A percentile compares a stretch with the other conserved stretches of the same genome.
These are phyloP conservation scores for Starmerella khaoyaiensis DNA, from an alignment of 805 yeast species.

Conservation along the genomic window DNA sequence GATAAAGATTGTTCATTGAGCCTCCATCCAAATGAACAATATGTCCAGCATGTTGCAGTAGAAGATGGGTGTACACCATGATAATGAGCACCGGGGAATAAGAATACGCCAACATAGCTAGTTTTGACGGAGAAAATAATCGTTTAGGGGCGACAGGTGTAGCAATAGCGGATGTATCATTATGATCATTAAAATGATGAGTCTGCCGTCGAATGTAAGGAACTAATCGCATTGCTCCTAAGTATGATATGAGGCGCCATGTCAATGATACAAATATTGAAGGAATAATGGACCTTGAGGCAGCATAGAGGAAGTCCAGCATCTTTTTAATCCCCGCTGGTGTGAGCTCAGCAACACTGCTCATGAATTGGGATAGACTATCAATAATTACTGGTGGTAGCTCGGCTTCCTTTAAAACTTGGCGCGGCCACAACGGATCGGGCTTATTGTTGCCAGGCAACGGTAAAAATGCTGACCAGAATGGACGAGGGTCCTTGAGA, in stretches of 20 bases:
- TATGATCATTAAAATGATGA: conserved; percentile 3
- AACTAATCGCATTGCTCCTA: conserved; percentile 84
- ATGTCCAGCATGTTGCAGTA: conserved; percentile 53
- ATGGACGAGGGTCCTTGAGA: background rate
- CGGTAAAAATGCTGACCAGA: conserved; percentile 5
- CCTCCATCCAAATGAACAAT: conserved; percentile 18
- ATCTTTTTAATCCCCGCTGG: conserved; percentile 33
- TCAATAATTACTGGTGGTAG: conserved; percentile 31
- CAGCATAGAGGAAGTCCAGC: conserved; percentile 35
- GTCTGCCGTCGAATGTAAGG: conserved; percentile 42
- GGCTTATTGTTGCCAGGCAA: background rate
- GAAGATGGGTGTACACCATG: conserved; percentile 87
- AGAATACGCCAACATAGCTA: conserved; percentile 46
- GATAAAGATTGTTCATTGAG: conserved; percentile 10
- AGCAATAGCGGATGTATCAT: no score
- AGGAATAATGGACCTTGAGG: conserved; percentile 55
- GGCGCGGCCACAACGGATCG: conserved; percentile 4
- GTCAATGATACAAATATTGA: conserved; percentile 71
- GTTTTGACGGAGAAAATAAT: conserved; percentile 11
- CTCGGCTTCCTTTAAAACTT: conserved; percentile 20
- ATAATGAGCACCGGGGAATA: conserved; percentile 89
- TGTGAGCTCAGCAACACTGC: conserved; percentile 29
- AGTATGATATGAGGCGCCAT: conserved; percentile 72
- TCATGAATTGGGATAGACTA: conserved; percentile 28
- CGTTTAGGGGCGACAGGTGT: no score